Conservation (phyloP, 768 basidiomycete genomes). For the Podaxis sp. region DNA sequence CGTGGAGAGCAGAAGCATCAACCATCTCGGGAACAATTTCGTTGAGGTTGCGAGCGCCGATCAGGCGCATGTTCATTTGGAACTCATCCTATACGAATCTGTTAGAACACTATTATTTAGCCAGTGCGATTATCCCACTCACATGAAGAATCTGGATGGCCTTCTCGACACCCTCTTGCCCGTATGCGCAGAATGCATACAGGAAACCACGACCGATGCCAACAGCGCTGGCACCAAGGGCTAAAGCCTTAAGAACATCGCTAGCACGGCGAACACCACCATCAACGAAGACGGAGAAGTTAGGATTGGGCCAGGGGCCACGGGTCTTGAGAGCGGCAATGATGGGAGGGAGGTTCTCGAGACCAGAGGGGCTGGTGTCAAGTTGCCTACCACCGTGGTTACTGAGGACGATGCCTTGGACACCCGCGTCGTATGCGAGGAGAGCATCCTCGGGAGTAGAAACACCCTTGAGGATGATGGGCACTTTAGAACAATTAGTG, state of each 20-base stretch:
- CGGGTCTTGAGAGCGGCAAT: slow-evolving; percentile 63
- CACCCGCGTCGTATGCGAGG: slow-evolving; percentile 73
- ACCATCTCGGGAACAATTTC: slow-evolving; percentile 91
- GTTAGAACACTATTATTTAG: not conserved
- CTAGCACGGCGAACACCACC: slow-evolving; percentile 91
- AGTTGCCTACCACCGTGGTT: slow-evolving; percentile 83
- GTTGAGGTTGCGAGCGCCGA: slow-evolving; percentile 78
- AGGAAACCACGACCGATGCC: slow-evolving; percentile 85
- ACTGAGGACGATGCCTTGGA: slow-evolving; percentile 77
- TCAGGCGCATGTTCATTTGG: slow-evolving; percentile 94
- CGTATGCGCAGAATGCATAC: slow-evolving; percentile 89
- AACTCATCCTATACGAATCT: slow-evolving; percentile 76
- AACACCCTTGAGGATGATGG: slow-evolving; percentile 87
- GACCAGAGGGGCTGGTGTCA: slow-evolving; percentile 81
- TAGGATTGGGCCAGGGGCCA: slow-evolving; percentile 70
- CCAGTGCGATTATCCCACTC: slow-evolving; percentile 19
- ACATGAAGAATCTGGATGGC: slow-evolving; percentile 79
- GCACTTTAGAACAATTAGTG: slow-evolving; percentile 51
- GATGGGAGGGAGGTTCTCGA: slow-evolving; percentile 89
- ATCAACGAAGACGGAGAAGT: slow-evolving; percentile 86
- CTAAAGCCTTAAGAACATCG: slow-evolving; percentile 86
- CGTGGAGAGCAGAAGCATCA: slow-evolving; percentile 48
- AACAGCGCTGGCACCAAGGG: slow-evolving; percentile 90
- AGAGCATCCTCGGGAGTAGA: slow-evolving; percentile 64
- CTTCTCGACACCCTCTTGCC: slow-evolving; percentile 80